phyloP scores from a whole-genome alignment of 1,139 yeast species.

The Arxiozyma slooffiae region DNA sequence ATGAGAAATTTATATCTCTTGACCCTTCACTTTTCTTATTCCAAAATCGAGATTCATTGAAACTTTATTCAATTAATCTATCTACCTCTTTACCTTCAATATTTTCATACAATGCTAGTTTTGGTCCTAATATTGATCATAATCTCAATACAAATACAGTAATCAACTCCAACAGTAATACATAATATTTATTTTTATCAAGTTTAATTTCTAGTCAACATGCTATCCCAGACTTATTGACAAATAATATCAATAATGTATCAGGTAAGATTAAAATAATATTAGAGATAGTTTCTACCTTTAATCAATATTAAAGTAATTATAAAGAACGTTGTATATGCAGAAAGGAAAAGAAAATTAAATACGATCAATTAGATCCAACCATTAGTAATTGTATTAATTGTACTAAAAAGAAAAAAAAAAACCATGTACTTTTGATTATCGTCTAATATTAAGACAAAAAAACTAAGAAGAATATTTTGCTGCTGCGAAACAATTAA shows the following conservation, averaged over 20 bases:
- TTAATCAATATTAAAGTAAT: constrained; percentile 18
- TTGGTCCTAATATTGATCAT: no score
- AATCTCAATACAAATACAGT: not conserved
- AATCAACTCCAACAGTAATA: not conserved
- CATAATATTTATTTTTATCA: not conserved
- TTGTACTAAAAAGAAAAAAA: constrained; percentile 21
- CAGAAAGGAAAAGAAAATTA: constrained; percentile 30
- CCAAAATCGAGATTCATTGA: not conserved
- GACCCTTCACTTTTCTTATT: not conserved
- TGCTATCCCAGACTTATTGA: not conserved
- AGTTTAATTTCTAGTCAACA: not conserved
- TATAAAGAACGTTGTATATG: constrained; percentile 32
- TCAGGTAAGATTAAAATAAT: no score
- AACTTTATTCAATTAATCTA: not conserved
- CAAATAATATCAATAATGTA: not conserved
- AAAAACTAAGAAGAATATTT: constrained; percentile 1
- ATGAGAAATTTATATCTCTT: not conserved
- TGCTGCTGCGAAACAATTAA: not conserved
- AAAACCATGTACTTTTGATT: constrained; percentile 19
- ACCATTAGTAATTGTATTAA: constrained; percentile 20
- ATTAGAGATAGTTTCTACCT: not conserved
- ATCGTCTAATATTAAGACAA: constrained; percentile 8
- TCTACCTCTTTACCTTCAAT: not conserved
- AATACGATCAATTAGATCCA: constrained; percentile 26
- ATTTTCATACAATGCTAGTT: not conserved